Conservation (phyloP, 202 grass and related monocot species). For the Carex arenaria region DNA sequence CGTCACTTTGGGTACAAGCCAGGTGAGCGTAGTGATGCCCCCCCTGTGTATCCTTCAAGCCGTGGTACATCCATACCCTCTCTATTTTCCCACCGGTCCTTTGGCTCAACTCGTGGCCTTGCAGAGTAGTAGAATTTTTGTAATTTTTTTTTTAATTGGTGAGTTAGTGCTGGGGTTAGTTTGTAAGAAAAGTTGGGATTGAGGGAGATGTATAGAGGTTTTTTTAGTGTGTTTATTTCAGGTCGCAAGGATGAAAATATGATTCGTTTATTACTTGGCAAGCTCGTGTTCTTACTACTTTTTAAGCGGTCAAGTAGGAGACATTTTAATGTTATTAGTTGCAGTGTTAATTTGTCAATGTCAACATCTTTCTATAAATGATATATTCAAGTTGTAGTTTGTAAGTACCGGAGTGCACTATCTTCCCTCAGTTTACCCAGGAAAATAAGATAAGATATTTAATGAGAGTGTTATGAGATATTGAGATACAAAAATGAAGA, state of each 20-base stretch:
- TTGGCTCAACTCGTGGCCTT: neutral
- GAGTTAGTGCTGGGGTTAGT: slow-evolving; percentile 12
- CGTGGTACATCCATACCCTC: slow-evolving; percentile 38
- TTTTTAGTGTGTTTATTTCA: slow-evolving; percentile 12
- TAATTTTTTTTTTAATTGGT: slow-evolving; percentile 1
- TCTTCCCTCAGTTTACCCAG: neutral
- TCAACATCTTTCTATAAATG: neutral
- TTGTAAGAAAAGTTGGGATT: neutral
- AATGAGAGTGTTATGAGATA: neutral
- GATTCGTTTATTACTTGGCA: slow-evolving; percentile 12
- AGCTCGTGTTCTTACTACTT: slow-evolving; percentile 5
- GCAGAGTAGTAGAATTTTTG: slow-evolving; percentile 14
- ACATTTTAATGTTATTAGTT: neutral
- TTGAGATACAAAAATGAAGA: no score
- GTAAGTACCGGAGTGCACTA: neutral
- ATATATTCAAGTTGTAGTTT: neutral
- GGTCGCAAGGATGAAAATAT: neutral
- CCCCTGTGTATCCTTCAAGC: slow-evolving; percentile 81
- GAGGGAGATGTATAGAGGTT: slow-evolving; percentile 10
- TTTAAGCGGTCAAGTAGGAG: slow-evolving; percentile 6
- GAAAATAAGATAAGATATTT: neutral
- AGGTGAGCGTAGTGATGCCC: slow-evolving; percentile 42
- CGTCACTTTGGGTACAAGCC: slow-evolving; percentile 38
- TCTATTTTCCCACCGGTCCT: slow-evolving; percentile 31
- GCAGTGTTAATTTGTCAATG: neutral